Evolutionary conservation across 805 yeast species (phyloP).

Genomic region (Candida silvicultrix): DNA sequence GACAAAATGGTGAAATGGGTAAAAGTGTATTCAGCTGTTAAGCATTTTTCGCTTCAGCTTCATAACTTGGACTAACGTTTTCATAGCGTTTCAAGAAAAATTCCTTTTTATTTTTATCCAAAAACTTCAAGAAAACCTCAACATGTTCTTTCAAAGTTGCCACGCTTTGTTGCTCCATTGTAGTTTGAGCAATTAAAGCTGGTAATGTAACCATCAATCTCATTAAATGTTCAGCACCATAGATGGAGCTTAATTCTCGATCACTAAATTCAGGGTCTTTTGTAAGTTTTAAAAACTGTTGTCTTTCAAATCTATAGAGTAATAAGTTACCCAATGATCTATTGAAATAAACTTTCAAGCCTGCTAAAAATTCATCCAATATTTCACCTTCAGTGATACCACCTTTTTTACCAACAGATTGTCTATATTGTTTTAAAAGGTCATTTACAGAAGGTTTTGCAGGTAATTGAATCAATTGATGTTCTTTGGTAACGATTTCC

Average conservation of each 20-base stretch:
- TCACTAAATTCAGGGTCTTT: conserved; percentile 28
- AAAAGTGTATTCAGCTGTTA: not conserved
- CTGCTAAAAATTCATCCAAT: conserved; percentile 61
- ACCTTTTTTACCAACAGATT: conserved; percentile 21
- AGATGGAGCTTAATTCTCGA: conserved; percentile 39
- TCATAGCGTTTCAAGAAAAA: conserved; percentile 38
- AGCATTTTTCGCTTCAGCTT: conserved; percentile 23
- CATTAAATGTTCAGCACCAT: conserved; percentile 79
- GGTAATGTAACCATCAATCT: conserved; percentile 77
- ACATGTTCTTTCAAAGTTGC: conserved; percentile 47
- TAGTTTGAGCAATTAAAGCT: conserved; percentile 69
- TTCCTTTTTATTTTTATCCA: conserved; percentile 36
- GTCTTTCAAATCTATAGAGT: conserved; percentile 70
- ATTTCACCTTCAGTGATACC: conserved; percentile 34
- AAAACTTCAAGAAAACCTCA: conserved; percentile 45
- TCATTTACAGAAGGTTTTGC: conserved; percentile 43
- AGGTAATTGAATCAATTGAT: conserved; percentile 64
- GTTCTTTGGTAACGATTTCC: conserved; percentile 84
- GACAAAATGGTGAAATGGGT: not conserved
- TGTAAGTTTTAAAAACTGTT: conserved; percentile 55
- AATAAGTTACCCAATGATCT: conserved; percentile 61
- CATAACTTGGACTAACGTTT: conserved; percentile 44
- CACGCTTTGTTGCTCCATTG: conserved; percentile 74
- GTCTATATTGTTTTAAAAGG: conserved; percentile 48
- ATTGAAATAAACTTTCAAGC: conserved; percentile 70